These are phyloP conservation scores for Eucalyptus curtisii DNA, from an alignment of 345 rosid genomes.

Conservation along the genomic window DNA sequence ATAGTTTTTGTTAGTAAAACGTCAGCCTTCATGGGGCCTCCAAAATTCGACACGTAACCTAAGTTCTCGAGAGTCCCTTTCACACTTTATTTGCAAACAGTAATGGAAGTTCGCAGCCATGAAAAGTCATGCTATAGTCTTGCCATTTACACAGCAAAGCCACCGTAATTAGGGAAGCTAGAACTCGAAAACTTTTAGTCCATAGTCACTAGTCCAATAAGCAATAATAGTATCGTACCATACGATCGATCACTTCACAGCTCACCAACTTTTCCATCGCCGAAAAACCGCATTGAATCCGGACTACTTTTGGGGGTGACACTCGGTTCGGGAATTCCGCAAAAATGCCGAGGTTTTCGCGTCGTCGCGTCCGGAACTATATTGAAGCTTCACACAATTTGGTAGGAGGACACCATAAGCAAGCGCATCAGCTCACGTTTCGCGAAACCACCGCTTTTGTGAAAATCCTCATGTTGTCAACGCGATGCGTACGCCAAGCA, in stretches of 20 bases:
- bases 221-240: neutral
- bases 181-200: neutral
- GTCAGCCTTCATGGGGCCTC: neutral
- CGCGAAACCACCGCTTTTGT: neutral
- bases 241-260: neutral
- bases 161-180: neutral
- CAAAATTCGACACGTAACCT: neutral
- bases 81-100: neutral
- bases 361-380: neutral
- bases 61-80: neutral
- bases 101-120: neutral
- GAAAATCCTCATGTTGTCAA: neutral
- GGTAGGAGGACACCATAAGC: neutral
- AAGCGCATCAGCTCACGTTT: neutral
- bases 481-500: neutral
- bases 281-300: neutral
- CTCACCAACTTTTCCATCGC: neutral
- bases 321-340: too few relatives aligned
- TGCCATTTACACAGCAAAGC: neutral
- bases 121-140: neutral
- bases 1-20: neutral
- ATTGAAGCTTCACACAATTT: neutral
- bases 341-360: neutral
- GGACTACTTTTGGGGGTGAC: neutral
- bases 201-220: neutral